Percentiles rank a stretch among this genome's conserved stretches.
Evolutionary conservation across 306 rosid species (phyloP).

Genomic region (Vigna angularis): DNA sequence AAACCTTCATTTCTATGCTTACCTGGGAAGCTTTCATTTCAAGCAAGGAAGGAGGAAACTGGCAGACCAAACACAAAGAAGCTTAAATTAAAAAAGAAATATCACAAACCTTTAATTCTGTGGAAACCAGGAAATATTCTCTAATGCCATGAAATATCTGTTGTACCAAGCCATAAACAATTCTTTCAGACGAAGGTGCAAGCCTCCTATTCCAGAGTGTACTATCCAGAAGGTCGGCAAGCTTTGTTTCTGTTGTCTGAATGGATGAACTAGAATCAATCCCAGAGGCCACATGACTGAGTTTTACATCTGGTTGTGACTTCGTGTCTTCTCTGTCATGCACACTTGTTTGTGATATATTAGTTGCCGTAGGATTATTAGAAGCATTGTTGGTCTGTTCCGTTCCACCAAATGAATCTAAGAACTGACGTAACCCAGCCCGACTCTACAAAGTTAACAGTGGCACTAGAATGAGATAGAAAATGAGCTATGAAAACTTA

Average conservation of each 20-base stretch:
- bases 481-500: conserved; percentile 35
- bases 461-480: conserved; percentile 34
- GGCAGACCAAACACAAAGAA: neutral
- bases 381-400: conserved; percentile 66
- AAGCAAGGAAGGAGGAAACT: conserved; percentile 20
- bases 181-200: conserved; percentile 97
- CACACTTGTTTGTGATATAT: conserved; percentile 59
- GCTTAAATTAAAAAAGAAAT: conserved; percentile 37
- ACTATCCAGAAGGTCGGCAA: conserved; percentile 95
- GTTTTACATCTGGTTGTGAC: conserved; percentile 84
- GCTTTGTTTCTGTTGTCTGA: conserved; percentile 85
- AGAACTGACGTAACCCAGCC: conserved; percentile 91
- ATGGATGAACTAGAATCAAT: conserved; percentile 65
- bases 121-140: conserved; percentile 93
- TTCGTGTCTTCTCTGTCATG: conserved; percentile 81
- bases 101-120: conserved; percentile 88
- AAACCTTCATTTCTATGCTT: conserved; percentile 26
- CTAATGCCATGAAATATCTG: conserved; percentile 97
- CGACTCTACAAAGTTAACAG: conserved; percentile 74
- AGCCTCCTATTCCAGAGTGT: conserved; percentile 99
- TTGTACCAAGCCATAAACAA: conserved; percentile 95
- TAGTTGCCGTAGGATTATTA: conserved; percentile 52
- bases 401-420: conserved; percentile 95
- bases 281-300: conserved; percentile 88
- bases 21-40: conserved; percentile 19